A percentile compares a stretch with the other conserved stretches of the same genome.
Evolutionary conservation across 345 rosid species (phyloP).

Genomic region (Lepidium aucheri): DNA sequence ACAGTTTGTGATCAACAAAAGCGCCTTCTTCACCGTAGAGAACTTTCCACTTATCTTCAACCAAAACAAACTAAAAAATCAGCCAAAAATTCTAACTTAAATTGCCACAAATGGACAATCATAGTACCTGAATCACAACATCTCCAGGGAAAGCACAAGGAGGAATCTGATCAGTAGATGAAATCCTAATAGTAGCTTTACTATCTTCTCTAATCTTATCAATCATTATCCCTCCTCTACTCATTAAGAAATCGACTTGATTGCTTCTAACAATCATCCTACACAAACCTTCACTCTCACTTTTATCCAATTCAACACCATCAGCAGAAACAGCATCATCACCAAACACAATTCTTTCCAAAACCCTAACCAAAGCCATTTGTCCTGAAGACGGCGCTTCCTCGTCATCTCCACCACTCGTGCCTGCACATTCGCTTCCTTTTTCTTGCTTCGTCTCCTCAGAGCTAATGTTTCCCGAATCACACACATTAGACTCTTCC

Average conservation of each 20-base stretch:
- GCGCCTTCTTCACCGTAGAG: conserved; percentile 51
- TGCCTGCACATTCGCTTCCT: background rate
- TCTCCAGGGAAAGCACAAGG: conserved; percentile 49
- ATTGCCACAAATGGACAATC: background rate
- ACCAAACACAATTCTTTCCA: conserved; percentile 52
- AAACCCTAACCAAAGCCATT: conserved; percentile 50
- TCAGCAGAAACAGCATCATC: conserved; percentile 31
- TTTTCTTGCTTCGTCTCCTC: conserved; percentile 22
- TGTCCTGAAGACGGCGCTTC: conserved; percentile 40
- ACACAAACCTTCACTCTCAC: conserved; percentile 38
- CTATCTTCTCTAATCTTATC: conserved; percentile 53
- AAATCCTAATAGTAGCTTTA: conserved; percentile 39
- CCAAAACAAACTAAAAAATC: background rate
- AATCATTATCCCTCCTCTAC: conserved; percentile 40
- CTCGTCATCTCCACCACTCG: conserved; percentile 3
- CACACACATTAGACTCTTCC: background rate
- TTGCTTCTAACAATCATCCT: conserved; percentile 43
- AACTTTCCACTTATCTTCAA: conserved; percentile 52
- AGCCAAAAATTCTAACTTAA: background rate
- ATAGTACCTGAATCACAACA: conserved; percentile 47
- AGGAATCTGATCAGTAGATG: conserved; percentile 46
- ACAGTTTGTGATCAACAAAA: conserved; percentile 38
- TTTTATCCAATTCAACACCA: conserved; percentile 28
- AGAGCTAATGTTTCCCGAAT: conserved; percentile 1
- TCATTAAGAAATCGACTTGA: conserved; percentile 37